Evolutionary conservation across 2,329 filamentous ascomycete genomes (phyloP).

Genomic region (Aciculosporium take): DNA sequence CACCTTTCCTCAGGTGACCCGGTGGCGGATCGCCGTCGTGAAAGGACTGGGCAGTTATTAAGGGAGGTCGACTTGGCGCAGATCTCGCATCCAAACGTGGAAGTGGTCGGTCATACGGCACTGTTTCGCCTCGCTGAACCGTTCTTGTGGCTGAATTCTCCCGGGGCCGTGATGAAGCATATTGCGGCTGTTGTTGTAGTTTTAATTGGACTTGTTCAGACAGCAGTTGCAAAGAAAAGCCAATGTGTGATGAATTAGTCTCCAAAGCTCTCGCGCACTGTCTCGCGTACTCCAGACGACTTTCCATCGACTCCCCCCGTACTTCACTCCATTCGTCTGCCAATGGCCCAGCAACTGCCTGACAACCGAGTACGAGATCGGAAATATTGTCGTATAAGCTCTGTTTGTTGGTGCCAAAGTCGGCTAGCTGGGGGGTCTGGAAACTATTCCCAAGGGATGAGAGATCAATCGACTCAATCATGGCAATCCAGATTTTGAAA

Average conservation of each 20-base stretch:
- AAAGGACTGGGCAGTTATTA: conserved; percentile 48
- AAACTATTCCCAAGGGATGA: conserved; percentile 63
- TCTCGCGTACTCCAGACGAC: conserved; percentile 67
- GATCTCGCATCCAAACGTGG: conserved; percentile 41
- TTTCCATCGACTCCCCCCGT: conserved; percentile 79
- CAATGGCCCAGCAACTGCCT: conserved; percentile 79
- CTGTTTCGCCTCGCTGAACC: conserved; percentile 42
- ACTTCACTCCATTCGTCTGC: conserved; percentile 92
- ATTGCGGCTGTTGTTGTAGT: conserved; percentile 23
- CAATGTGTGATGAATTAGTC: conserved; percentile 72
- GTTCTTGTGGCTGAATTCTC: conserved; percentile 34
- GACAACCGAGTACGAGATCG: conserved; percentile 75
- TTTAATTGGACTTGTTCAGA: conserved; percentile 62
- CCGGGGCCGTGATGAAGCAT: conserved; percentile 25
- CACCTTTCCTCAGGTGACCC: conserved; percentile 42
- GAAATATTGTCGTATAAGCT: conserved; percentile 86
- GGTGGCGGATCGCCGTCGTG: conserved; percentile 42
- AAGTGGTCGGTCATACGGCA: conserved; percentile 41
- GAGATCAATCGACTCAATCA: conserved; percentile 85
- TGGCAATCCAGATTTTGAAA: conserved; percentile 78
- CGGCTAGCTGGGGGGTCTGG: conserved; percentile 70
- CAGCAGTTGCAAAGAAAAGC: conserved; percentile 74
- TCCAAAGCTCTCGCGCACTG: conserved; percentile 68
- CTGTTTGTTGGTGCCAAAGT: conserved; percentile 86
- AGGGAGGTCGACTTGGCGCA: conserved; percentile 27